Percentiles rank a stretch among this genome's conserved stretches.
These are phyloP conservation scores for Aspergillus terreus DNA, from an alignment of 2,329 filamentous ascomycete species.

Conservation along the genomic window DNA sequence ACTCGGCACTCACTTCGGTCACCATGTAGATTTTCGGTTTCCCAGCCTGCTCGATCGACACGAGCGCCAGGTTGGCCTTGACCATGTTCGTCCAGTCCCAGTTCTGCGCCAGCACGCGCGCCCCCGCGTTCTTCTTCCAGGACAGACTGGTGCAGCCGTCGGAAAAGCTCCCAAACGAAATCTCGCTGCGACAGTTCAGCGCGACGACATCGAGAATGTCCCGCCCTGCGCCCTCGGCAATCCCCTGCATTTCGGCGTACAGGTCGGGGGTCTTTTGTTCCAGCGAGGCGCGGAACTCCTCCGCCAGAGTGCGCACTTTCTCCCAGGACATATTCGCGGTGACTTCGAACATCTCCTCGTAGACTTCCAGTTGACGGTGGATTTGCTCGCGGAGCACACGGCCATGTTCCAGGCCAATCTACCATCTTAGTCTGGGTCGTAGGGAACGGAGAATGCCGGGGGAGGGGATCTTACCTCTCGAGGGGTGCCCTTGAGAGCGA, in stretches of 20 bases:
- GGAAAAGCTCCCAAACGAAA: slow-evolving; percentile 54
- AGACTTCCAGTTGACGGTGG: slow-evolving; percentile 44
- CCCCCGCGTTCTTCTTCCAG: slow-evolving; percentile 42
- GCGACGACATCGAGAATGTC: slow-evolving; percentile 53
- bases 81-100: slow-evolving; percentile 58
- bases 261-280: slow-evolving; percentile 34
- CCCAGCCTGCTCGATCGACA: slow-evolving; percentile 42
- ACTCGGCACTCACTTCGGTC: slow-evolving; percentile 40
- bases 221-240: slow-evolving; percentile 50
- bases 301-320: slow-evolving; percentile 43
- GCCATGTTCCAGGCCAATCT: slow-evolving; percentile 50
- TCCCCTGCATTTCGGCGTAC: slow-evolving; percentile 48
- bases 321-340: slow-evolving; percentile 48
- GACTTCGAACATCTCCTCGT: slow-evolving; percentile 44
- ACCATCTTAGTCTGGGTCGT: neutral
- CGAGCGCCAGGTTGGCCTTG: slow-evolving; percentile 49
- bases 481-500: slow-evolving; percentile 22
- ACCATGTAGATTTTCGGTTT: slow-evolving; percentile 54
- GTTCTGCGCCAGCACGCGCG: slow-evolving; percentile 51
- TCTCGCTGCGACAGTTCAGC: slow-evolving; percentile 58
- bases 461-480: slow-evolving; percentile 22
- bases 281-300: slow-evolving; percentile 46
- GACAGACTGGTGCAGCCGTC: slow-evolving; percentile 57
- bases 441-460: neutral
- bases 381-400: slow-evolving; percentile 38